These are phyloP conservation scores for Tremellales sp. DNA, from an alignment of 1,284 basidiomycete species.

Conservation along the genomic window DNA sequence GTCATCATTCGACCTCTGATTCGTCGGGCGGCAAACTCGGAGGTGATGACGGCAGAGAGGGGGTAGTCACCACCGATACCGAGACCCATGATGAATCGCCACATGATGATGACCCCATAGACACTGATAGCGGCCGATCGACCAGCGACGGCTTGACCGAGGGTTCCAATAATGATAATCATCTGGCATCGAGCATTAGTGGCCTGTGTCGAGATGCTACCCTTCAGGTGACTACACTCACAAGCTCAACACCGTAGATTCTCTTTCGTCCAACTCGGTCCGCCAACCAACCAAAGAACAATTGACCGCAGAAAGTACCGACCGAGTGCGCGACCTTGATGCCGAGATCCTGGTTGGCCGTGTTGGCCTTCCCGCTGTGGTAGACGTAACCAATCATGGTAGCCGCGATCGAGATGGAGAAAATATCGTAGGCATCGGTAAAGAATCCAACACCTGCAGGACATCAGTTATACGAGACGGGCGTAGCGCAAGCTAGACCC, in stretches of 20 bases:
- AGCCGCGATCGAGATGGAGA: slow-evolving; percentile 65
- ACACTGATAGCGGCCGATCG: slow-evolving; percentile 60
- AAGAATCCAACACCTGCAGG: slow-evolving; percentile 42
- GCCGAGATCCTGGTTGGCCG: slow-evolving; percentile 61
- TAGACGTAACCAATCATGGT: slow-evolving; percentile 75
- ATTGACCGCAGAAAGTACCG: slow-evolving; percentile 52
- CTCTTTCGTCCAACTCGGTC: slow-evolving; percentile 51
- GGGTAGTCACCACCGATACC: slow-evolving; percentile 58
- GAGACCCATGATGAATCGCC: slow-evolving; percentile 56
- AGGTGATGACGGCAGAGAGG: slow-evolving; percentile 53
- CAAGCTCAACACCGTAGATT: slow-evolving; percentile 52
- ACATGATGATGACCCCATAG: slow-evolving; percentile 66
- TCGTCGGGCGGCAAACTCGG: slow-evolving; percentile 69
- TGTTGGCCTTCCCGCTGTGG: slow-evolving; percentile 50
- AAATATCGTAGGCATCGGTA: slow-evolving; percentile 52
- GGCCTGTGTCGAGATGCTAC: too few relatives aligned
- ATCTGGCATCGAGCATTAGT: too few relatives aligned
- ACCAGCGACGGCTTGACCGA: slow-evolving; percentile 55
- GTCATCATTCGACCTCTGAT: slow-evolving; percentile 57
- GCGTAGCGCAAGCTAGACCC: slow-evolving; percentile 9
- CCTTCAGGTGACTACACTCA: slow-evolving; percentile 36
- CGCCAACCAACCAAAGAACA: slow-evolving; percentile 51
- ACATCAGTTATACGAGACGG: slow-evolving; percentile 3
- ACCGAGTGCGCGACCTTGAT: slow-evolving; percentile 62
- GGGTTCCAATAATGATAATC: slow-evolving; percentile 47